Base-by-base conservation (phyloP, 768 basidiomycete genomes). In the Lentinula boryana region DNA sequence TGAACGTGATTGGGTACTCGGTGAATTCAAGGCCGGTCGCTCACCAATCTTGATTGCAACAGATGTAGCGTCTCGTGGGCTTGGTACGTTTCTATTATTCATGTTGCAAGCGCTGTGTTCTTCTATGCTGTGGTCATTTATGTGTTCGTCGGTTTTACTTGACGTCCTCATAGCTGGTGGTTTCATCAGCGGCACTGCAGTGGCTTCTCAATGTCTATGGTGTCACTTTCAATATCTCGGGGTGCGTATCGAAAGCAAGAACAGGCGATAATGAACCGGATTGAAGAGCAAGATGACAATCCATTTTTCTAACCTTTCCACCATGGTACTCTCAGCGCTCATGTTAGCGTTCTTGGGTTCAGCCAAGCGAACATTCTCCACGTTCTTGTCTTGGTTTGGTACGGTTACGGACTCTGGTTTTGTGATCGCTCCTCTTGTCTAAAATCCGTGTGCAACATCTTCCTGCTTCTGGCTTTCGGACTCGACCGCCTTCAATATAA, bases 11-110 rank as follows among this genome's bases (percentile, higher is more conserved):
- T 99, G 97, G 97, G 97, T 98, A 54, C 80, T 99, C 43, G 81
- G 88, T 73, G 97, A 99, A 78, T 99, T 99, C 83, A 98, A 98
- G 79, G 89, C 93, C 60, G 95, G 97, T 68, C 90, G 95, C 65
- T 95, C 92, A 35, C 96, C 96, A 1, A 98, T 99, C 74, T 83
- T 99, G 71, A 93, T 98, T 70, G 97, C 97, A 76, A 98, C 97
- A 67, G 97, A 98, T 74, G 96, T 99, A 68, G 97, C 96, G 63
- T 97, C 95, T 72, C 95, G 96, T 86, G 96, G 96, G 84, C 87
- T 99, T 73, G 97, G 97, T 98, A 89, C 81, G 96, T 94, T 64
- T 70, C 70, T 80, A 67, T 66, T 16, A 16, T 52, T 66, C 55
- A 60, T 60, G 65, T 67, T 60, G 62, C 76, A 80, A 80, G 83